A percentile compares a stretch with the other conserved stretches of the same genome.
Conservation (phyloP, 305 asterid species). For the Fraxinus xanthoxyloides region DNA sequence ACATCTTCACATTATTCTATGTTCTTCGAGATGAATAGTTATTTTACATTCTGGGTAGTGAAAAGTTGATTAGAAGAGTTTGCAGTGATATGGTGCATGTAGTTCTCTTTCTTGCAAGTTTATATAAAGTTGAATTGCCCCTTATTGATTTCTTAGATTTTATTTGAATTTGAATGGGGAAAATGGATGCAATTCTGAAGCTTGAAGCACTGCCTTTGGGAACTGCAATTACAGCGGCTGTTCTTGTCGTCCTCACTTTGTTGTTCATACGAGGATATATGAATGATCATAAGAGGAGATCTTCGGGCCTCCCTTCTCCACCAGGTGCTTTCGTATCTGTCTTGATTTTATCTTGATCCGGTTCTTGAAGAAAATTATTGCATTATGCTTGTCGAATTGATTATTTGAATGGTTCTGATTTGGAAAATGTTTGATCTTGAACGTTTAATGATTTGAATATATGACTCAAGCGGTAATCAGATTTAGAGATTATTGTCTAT, state of each 20-base stretch:
- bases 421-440: background rate
- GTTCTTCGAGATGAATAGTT: background rate
- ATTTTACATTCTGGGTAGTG: background rate
- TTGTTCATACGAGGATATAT: slow-evolving; percentile 35
- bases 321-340: slow-evolving; percentile 38
- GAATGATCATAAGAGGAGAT: slow-evolving; percentile 30
- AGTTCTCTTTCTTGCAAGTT: background rate
- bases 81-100: background rate
- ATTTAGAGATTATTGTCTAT: background rate
- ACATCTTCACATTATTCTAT: background rate
- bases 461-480: background rate
- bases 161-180: background rate
- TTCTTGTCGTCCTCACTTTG: slow-evolving; percentile 41
- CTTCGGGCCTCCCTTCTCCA: slow-evolving; percentile 42
- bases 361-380: background rate
- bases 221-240: slow-evolving; percentile 37
- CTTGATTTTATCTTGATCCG: background rate
- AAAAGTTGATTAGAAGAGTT: background rate
- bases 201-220: slow-evolving; percentile 34
- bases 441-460: background rate
- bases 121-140: background rate
- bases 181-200: slow-evolving; percentile 44
- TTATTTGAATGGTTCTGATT: background rate
- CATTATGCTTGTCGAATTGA: background rate
- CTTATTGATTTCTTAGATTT: background rate